Conservation (phyloP, 2,329 filamentous ascomycete genomes). For the Leptosphaerulina australis region DNA sequence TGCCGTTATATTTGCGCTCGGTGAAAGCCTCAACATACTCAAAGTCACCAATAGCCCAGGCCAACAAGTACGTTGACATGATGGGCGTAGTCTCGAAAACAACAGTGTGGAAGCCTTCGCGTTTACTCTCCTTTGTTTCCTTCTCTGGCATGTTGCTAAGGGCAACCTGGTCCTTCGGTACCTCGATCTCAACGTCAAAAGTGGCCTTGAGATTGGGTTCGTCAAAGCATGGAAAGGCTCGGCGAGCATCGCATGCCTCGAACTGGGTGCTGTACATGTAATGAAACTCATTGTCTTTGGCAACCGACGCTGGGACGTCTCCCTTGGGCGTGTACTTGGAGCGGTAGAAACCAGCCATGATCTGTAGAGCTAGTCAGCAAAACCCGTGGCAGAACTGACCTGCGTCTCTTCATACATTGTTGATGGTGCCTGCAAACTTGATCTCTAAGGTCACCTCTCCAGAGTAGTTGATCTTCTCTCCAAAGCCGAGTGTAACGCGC, state of each 20-base stretch:
- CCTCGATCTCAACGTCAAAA: constrained; percentile 91
- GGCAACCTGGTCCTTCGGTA: constrained; percentile 85
- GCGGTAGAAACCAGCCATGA: constrained; percentile 90
- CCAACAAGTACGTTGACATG: constrained; percentile 96
- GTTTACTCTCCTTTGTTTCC: constrained; percentile 72
- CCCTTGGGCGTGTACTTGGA: constrained; percentile 88
- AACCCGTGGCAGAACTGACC: too few species aligned
- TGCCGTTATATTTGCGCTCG: constrained; percentile 86
- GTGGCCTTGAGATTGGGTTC: constrained; percentile 97
- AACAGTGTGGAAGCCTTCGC: constrained; percentile 73
- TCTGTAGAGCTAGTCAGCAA: constrained; percentile 24
- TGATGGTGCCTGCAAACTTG: constrained; percentile 80
- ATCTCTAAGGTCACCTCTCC: constrained; percentile 71
- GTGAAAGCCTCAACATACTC: constrained; percentile 95
- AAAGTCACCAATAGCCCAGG: constrained; percentile 96
- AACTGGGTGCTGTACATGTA: constrained; percentile 93
- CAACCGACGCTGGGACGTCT: constrained; percentile 75
- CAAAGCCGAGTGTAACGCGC: constrained; percentile 78
- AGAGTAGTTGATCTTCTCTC: constrained; percentile 70
- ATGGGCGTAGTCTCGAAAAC: constrained; percentile 88
- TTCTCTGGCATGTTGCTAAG: constrained; percentile 96
- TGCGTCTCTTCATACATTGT: constrained; percentile 62
- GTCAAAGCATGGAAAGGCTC: constrained; percentile 97
- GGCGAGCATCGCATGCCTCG: constrained; percentile 91
- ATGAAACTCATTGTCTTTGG: constrained; percentile 69